Base-by-base conservation (phyloP, 257 asterid species). In the Lithospermum erythrorhizon region DNA sequence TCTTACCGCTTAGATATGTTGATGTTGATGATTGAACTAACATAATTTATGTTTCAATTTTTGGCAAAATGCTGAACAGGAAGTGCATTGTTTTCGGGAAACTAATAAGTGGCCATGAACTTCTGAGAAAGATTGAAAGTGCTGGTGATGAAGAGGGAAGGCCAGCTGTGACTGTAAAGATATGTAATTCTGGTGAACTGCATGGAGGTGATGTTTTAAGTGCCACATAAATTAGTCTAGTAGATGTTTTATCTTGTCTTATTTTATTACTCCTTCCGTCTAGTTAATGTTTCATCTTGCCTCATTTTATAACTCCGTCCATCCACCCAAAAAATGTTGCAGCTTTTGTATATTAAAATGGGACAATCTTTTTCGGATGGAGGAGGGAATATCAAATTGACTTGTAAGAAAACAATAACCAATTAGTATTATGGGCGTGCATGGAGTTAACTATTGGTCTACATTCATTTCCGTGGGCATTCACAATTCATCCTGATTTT, bases 151-250 rank as follows among this genome's bases (percentile, higher is more conserved):
- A 81, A 58, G 90, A 81, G 52, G 99, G 96, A 22, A 81, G 78
- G 64, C 99, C 99, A 61, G 70, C 86, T 62, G 97, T 89, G 29
- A 84, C 95, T 21, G 97, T 89, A 72, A 93, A 93, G 83, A 84
- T 93, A 65, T 78, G 87, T 57, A 84, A 89, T 73, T 81, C 85
- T 63, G 99, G 99, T 62, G 95, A 86, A 78, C 70, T 86, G 20
- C 78, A 64, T 58, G 89, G 80, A 62, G 91, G 97, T 93, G 81
- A 68, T 87, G 66, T 55, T 11, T 41, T 1, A 41, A 41, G 3
- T 37, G 48, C 8, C 15, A 32, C 4, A 32, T 32, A 32, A 6
- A 7, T 32, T 32, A 32, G 45, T 5, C 45, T 32, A 27, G 30
- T 32, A 21, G 22, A 24, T 21, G n/a, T 21, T n/a, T n/a, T 20